Evolutionary conservation across 176 grass and related monocot species (phyloP).

Genomic region (Oryza coarctata): DNA sequence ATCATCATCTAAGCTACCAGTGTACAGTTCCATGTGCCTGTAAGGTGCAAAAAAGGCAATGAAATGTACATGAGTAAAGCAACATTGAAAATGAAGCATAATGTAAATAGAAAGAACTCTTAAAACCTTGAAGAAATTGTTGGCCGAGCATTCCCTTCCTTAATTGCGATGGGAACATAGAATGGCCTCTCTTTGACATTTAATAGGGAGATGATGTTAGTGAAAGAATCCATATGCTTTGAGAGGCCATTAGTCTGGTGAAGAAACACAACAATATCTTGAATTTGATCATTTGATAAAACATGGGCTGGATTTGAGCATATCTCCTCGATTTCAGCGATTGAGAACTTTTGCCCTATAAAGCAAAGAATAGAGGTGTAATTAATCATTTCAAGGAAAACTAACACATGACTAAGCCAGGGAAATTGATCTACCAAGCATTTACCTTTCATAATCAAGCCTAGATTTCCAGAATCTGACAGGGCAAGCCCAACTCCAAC

Average conservation of each 20-base stretch:
- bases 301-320: conserved; percentile 56
- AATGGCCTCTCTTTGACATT: conserved; percentile 58
- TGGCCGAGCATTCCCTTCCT: conserved; percentile 38
- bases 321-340: conserved; percentile 69
- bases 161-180: conserved; percentile 46
- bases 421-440: conserved; percentile 7
- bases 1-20: conserved; percentile 44
- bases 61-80: conserved; percentile 22
- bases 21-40: conserved; percentile 57
- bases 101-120: not conserved
- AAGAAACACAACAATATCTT: conserved; percentile 89
- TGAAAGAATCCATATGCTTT: conserved; percentile 71
- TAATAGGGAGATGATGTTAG: conserved; percentile 66
- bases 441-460: conserved; percentile 64
- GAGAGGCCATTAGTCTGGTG: conserved; percentile 66
- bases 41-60: conserved; percentile 23
- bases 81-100: not conserved
- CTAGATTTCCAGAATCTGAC: conserved; percentile 70
- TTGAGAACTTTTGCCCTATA: conserved; percentile 71
- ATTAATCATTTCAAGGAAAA: conserved; percentile 21
- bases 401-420: not conserved
- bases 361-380: conserved; percentile 17
- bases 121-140: conserved; percentile 40
- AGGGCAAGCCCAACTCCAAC: conserved; percentile 73
- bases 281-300: conserved; percentile 68